Base-by-base conservation (phyloP, 1,139 yeast genomes). In the Geotrichum macrosporum region DNA sequence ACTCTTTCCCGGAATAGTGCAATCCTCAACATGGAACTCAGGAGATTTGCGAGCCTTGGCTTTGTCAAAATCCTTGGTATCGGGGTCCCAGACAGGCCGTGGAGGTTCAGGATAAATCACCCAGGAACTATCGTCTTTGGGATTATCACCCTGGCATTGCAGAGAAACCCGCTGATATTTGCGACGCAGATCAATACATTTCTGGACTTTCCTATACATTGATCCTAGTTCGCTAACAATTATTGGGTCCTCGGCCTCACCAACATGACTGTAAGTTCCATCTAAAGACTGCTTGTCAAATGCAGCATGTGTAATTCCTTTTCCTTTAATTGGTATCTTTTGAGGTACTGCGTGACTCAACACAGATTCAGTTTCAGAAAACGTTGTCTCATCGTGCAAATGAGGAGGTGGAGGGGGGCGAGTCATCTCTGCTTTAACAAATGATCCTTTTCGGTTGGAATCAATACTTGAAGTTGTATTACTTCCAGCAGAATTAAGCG, bases 81-180 rank as follows among this genome's bases (percentile, higher is more conserved):
- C 68, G 84, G 71, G 13, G 32, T 84, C 84, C 76, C 94, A 92
- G 26, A 94, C 81, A 1, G 98, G 96, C 53, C 80, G 80, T 8
- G 98, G 98, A 1, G 97, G 97, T 9, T 84, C 80, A 0, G 98
- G 98, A 62, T 88, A 89, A 42, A 94, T 80, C 13, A 63, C 62
- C 97, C 98, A 94, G 27, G 60, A 64, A 3, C 65, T 63, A 37
- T 64, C 68, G 64, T 92, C 89, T 63, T 88, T 88, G 1, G 98
- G 98, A 64, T 94, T 92, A 54, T 78, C 82, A 41, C 68, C 64
- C 41, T 83, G 86, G 43, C 78, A 71, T 68, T 94, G 99, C 44
- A 78, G 58, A 0, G 96, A 87, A 4, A 77, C 58, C 1, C 66
- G 60, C 66, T 85, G 83, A 62, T 89, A 94, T 62, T 81, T 84